Base-by-base conservation (phyloP, 768 basidiomycete genomes). In the Agaricus bisporus region DNA sequence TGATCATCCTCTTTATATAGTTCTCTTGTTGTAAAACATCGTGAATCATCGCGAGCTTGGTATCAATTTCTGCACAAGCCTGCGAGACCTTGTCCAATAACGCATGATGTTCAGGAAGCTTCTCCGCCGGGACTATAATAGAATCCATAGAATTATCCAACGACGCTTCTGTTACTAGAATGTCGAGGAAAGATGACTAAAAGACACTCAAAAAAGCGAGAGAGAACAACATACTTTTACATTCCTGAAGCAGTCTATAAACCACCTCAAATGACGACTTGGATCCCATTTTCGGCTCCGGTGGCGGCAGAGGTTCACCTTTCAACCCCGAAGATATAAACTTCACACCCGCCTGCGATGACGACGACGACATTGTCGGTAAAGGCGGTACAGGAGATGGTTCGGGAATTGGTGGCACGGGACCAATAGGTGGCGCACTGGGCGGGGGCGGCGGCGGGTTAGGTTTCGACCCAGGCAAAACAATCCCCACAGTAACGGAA, bases 1-100 rank as follows among this genome's bases (percentile, higher is more conserved):
- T 54, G 14, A 54, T 54, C 53, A 54, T 54, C 46, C 46, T 38
- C 53, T 54, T 48, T 28, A 54, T 48, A 42, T 54, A 54, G 46
- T 41, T 48, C 29, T 54, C 53, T 22, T 54, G 38, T 28, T 54
- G 53, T 42, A 54, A 45, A 11, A 54, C 53, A 42, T 54, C 53
- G 28, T 54, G 53, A 48, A 54, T 54, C 53, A 54, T 54, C 6
- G 53, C 53, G 20, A 54, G 53, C 20, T 54, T 54, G 15, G 46
- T 48, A 36, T 54, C 53, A 42, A 54, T 54, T 22, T 54, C 53
- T 9, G 53, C 41, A 36, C 53, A 54, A 18, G 53, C 53, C 17
- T 54, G 53, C 11, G 53, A 54, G 8, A 54, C 53, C 41, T 54
- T 54, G 28, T 54, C 53, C 29, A 54, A 38, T 17, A 54, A 37